Evolutionary conservation across 495 filamentous ascomycete species (phyloP).

Genomic region (Hypoxylon subgilvum): DNA sequence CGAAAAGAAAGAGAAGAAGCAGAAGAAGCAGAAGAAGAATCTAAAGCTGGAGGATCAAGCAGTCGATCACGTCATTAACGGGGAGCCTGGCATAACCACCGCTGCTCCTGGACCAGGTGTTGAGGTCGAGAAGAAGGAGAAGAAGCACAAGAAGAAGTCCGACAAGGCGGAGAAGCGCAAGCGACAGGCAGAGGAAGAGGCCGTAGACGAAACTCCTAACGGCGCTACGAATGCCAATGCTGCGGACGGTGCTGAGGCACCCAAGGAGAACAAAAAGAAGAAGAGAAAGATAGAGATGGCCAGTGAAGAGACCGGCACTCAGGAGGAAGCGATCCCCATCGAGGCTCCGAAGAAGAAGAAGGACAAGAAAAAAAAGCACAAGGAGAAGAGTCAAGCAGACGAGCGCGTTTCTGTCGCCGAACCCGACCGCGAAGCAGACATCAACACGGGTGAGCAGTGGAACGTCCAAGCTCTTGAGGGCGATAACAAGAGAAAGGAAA

Average conservation of each 20-base stretch:
- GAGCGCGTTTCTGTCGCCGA: conserved; percentile 25
- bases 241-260: conserved; percentile 8
- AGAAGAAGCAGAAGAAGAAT: not conserved
- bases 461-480: conserved; percentile 59
- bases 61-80: not conserved
- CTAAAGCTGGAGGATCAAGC: not conserved
- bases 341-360: conserved; percentile 44
- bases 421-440: conserved; percentile 12
- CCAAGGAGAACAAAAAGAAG: conserved; percentile 38
- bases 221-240: conserved; percentile 9
- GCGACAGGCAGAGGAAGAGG: conserved; percentile 34
- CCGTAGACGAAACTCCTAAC: conserved; percentile 2
- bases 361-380: conserved; percentile 38
- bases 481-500: conserved; percentile 56
- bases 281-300: conserved; percentile 33
- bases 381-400: conserved; percentile 30
- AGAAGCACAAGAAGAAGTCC: conserved; percentile 24
- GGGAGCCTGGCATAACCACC: not conserved
- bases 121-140: conserved; percentile 29
- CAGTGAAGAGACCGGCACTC: conserved; percentile 23
- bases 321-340: conserved; percentile 26
- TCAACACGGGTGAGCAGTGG: conserved; percentile 50
- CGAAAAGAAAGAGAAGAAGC: not conserved
- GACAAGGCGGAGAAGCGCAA: conserved; percentile 39
- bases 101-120: not conserved